These are phyloP conservation scores for Myriosclerotinia duriaeana DNA, from an alignment of 2,329 filamentous ascomycete species.

Conservation along the genomic window DNA sequence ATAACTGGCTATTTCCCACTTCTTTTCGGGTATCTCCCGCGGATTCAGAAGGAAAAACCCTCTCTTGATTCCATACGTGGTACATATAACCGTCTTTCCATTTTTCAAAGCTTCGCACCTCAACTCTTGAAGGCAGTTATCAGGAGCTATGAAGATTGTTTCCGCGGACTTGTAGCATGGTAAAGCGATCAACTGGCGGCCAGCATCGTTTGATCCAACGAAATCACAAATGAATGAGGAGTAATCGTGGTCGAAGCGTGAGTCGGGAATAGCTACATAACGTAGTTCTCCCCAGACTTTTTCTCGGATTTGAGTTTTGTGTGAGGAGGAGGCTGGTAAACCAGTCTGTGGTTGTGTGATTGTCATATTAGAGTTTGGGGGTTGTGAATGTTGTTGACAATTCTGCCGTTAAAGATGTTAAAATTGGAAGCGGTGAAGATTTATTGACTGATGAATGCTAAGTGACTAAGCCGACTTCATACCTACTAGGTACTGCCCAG, in stretches of 20 bases:
- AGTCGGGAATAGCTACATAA: constrained; percentile 45
- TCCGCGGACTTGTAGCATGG: constrained; percentile 40
- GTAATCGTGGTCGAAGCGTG: constrained; percentile 47
- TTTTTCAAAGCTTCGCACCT: constrained; percentile 43
- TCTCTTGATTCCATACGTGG: constrained; percentile 45
- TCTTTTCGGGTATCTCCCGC: constrained; percentile 34
- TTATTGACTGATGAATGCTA: not conserved
- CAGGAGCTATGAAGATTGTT: constrained; percentile 45
- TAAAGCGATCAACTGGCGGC: constrained; percentile 39
- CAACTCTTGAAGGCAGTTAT: constrained; percentile 48
- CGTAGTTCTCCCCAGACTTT: constrained; percentile 43
- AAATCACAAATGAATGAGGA: constrained; percentile 47
- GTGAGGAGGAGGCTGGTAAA: constrained; percentile 13
- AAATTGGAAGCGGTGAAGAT: constrained; percentile 16
- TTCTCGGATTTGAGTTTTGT: constrained; percentile 23
- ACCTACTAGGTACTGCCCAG: not conserved
- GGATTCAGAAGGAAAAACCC: constrained; percentile 47
- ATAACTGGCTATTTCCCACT: constrained; percentile 42
- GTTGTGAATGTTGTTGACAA: not conserved
- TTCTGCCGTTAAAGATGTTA: constrained; percentile 7
- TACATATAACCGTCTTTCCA: constrained; percentile 45
- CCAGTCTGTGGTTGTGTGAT: constrained; percentile 13
- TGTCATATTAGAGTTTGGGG: constrained; percentile 7
- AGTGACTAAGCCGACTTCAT: constrained; percentile 13
- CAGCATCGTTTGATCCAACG: constrained; percentile 41